phyloP scores from a whole-genome alignment of 2,329 filamentous ascomycete species.

The Ceratocystis cacaofunesta region DNA sequence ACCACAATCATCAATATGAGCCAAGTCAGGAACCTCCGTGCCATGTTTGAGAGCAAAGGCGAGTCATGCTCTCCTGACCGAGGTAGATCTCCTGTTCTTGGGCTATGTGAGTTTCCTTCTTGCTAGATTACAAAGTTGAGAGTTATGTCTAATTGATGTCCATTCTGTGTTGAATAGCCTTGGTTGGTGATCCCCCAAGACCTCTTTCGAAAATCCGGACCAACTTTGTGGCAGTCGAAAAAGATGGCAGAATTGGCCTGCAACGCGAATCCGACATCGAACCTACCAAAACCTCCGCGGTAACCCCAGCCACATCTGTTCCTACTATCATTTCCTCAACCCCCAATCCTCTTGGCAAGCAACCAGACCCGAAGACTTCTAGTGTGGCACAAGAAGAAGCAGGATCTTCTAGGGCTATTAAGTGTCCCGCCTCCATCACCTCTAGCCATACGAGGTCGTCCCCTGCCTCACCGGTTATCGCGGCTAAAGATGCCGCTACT shows the following conservation, averaged over 20 bases:
- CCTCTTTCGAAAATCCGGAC: conserved; percentile 62
- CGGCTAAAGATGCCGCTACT: background rate
- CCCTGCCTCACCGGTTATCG: background rate
- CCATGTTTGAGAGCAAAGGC: conserved; percentile 65
- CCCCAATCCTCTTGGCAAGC: background rate
- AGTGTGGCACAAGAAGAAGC: background rate
- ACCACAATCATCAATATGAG: conserved; percentile 37
- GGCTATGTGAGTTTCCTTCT: conserved; percentile 26
- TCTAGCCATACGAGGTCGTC: background rate
- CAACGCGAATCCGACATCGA: conserved; percentile 31
- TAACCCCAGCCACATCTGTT: conserved; percentile 17
- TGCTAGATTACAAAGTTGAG: conserved; percentile 19
- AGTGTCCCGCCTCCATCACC: background rate
- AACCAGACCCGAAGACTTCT: background rate
- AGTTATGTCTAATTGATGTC: background rate
- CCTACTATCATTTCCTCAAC: background rate
- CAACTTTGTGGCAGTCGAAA: conserved; percentile 60
- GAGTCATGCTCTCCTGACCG: conserved; percentile 41
- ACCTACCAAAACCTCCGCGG: conserved; percentile 21
- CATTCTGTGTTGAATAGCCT: conserved; percentile 14
- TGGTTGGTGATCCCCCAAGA: conserved; percentile 35
- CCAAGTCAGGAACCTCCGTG: conserved; percentile 59
- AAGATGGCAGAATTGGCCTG: conserved; percentile 43
- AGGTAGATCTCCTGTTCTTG: conserved; percentile 49
- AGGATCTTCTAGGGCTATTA: background rate